phyloP scores from a whole-genome alignment of 805 yeast genomes.

The Metschnikowia cubensis region DNA sequence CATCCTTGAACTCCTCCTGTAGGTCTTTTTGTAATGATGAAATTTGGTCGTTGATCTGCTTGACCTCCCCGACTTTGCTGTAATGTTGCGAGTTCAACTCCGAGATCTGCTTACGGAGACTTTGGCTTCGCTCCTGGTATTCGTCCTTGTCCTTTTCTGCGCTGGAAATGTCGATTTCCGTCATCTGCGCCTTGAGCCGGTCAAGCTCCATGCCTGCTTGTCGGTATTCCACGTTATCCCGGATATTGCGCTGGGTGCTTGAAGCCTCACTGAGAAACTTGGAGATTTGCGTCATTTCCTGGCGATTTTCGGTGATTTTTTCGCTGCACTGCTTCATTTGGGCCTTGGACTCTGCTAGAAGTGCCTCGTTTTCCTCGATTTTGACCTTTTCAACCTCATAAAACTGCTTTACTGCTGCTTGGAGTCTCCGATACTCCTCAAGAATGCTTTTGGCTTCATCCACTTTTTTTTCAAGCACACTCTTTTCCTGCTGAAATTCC shows the following conservation, averaged over 20 bases:
- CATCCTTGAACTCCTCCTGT: slow-evolving; percentile 62
- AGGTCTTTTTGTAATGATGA: slow-evolving; percentile 54
- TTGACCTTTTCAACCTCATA: slow-evolving; percentile 18
- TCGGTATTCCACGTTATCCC: slow-evolving; percentile 60
- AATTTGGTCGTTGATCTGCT: slow-evolving; percentile 75
- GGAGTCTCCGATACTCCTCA: slow-evolving; percentile 6
- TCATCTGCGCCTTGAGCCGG: slow-evolving; percentile 36
- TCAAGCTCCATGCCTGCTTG: slow-evolving; percentile 38
- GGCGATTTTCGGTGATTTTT: slow-evolving; percentile 15
- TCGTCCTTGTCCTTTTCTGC: slow-evolving; percentile 59
- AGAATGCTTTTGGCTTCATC: background rate
- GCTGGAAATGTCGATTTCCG: slow-evolving; percentile 45
- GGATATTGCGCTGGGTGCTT: slow-evolving; percentile 57
- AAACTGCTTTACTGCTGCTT: slow-evolving; percentile 17
- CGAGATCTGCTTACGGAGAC: slow-evolving; percentile 49
- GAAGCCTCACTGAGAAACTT: slow-evolving; percentile 51
- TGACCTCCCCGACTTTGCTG: slow-evolving; percentile 78
- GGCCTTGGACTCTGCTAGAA: background rate
- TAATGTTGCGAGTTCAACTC: slow-evolving; percentile 61
- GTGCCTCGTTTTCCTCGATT: slow-evolving; percentile 22
- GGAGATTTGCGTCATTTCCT: slow-evolving; percentile 31
- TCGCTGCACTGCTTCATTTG: slow-evolving; percentile 10
- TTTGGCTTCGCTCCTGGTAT: slow-evolving; percentile 55
- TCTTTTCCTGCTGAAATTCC: slow-evolving; percentile 1
- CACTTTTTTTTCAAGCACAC: background rate